A percentile compares a stretch with the other conserved stretches of the same genome.
phyloP scores from a whole-genome alignment of 306 rosid species.

The Cucurbita ficifolia region DNA sequence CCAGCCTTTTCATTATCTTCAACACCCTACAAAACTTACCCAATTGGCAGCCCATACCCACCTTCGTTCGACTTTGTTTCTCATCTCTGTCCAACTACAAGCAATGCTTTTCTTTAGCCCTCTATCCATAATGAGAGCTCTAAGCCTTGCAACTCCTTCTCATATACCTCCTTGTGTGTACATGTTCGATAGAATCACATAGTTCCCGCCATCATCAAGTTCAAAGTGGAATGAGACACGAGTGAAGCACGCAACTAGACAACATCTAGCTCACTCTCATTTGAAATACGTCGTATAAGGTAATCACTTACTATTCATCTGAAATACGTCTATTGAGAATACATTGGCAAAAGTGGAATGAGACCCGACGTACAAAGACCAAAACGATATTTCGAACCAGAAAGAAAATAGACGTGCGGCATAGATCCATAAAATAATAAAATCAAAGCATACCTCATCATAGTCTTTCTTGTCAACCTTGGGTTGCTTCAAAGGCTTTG shows the following conservation, averaged over 20 bases:
- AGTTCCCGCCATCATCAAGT: conserved; percentile 49
- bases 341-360: no score
- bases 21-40: conserved; percentile 61
- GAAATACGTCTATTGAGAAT: no score
- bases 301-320: no score
- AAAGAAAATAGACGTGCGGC: neutral
- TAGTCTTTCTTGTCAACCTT: conserved; percentile 74
- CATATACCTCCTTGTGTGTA: conserved; percentile 61
- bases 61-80: conserved; percentile 52
- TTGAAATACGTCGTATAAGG: no score
- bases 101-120: conserved; percentile 56
- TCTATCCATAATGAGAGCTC: conserved; percentile 40
- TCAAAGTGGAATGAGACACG: conserved; percentile 13
- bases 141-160: conserved; percentile 54
- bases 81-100: conserved; percentile 68
- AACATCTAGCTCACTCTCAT: no score
- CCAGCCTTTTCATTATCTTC: conserved; percentile 58
- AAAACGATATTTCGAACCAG: no score
- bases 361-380: no score
- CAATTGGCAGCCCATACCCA: conserved; percentile 49
- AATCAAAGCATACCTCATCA: conserved; percentile 41
- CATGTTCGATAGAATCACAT: conserved; percentile 63
- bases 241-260: no score
- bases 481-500: conserved; percentile 93
- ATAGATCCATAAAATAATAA: neutral